Evolutionary conservation across 1,139 yeast genomes (phyloP), one percentile per base, ranked within the genome.

Genomic region (Cylindricascospora bacillispora): DNA sequence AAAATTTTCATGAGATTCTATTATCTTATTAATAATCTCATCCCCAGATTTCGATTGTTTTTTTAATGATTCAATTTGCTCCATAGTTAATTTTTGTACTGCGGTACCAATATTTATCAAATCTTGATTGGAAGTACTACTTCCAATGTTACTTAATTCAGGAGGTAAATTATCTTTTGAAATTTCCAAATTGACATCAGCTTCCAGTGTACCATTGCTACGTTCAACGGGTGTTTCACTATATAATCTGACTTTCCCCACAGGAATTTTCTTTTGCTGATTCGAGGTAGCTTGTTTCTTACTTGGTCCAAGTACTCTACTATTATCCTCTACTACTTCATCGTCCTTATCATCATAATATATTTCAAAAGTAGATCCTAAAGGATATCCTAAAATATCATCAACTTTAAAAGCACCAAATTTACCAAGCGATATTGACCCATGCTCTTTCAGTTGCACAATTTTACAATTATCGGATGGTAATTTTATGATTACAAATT

Each of bases 361-460:
- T 25, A 89, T 79, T 51, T 89, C 97, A 56, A 89, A 89, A 0
- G 93, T 73, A 44, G 80, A 86, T 1, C 98, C 98, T 44, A 71
- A 78, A 4, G 89, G 80, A 45, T 65, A 76, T 2, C 95, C 95
- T 22, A 89, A 50, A 11, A 89, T 67, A 33, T 73, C 78, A 41
- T 76, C 70, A 4, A 79, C 83, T 25, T 67, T 61, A 54, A 92
- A 89, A 1, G 76, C 62, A 6, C 98, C 99, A 56, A 89, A 92
- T 54, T 89, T 89, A 2, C 98, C 98, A 40, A 92, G 60, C 34
- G 73, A 71, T 11, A 89, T 64, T 5, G 67, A 52, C 0, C 76
- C 72, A 21, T 70, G 73, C 2, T 70, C 65, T 29, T 63, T 66
- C 35, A 85, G 58, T 43, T 76, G 73, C 13, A 79, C 73, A 22